phyloP scores from a whole-genome alignment of 2,329 filamentous ascomycete genomes.

The Sporothrix pseudoabietina region DNA sequence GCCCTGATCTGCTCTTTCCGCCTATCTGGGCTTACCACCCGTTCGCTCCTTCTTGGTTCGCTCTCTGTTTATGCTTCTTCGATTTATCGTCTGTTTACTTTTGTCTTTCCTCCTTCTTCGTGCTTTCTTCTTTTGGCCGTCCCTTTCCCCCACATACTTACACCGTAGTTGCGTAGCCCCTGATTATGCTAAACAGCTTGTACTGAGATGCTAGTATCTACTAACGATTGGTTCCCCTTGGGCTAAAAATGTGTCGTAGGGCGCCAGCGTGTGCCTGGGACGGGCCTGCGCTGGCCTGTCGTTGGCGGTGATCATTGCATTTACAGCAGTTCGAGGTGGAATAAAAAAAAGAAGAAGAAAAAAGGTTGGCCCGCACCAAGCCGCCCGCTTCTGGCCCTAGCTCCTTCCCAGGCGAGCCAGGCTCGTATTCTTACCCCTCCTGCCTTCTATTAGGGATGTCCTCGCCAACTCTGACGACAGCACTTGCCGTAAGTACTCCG shows the following conservation, averaged over 20 bases:
- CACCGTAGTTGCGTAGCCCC: not conserved
- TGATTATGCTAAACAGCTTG: not conserved
- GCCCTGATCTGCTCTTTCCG: not conserved
- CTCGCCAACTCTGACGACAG: slow-evolving; percentile 5
- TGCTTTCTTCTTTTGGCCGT: not conserved
- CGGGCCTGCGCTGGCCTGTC: not conserved
- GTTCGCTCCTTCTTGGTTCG: not conserved
- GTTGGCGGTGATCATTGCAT: not conserved
- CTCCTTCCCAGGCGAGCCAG: not conserved
- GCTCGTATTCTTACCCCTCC: slow-evolving; percentile 23
- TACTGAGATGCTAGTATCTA: slow-evolving; percentile 5
- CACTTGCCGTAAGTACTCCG: not conserved
- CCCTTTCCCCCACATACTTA: not conserved
- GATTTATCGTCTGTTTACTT: slow-evolving; percentile 2
- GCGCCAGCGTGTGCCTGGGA: slow-evolving; percentile 11
- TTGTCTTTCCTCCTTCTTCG: not conserved
- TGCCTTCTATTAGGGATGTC: not conserved
- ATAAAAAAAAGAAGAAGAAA: not conserved
- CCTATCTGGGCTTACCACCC: not conserved
- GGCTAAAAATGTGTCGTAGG: slow-evolving; percentile 13
- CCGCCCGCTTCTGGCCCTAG: slow-evolving; percentile 19
- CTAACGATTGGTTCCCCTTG: slow-evolving; percentile 14
- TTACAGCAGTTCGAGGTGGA: not conserved
- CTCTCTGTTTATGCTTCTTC: too few relatives aligned
- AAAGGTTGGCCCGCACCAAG: not conserved